phyloP scores from a whole-genome alignment of 176 grass and related monocot species.

The Eragrostis curvula region DNA sequence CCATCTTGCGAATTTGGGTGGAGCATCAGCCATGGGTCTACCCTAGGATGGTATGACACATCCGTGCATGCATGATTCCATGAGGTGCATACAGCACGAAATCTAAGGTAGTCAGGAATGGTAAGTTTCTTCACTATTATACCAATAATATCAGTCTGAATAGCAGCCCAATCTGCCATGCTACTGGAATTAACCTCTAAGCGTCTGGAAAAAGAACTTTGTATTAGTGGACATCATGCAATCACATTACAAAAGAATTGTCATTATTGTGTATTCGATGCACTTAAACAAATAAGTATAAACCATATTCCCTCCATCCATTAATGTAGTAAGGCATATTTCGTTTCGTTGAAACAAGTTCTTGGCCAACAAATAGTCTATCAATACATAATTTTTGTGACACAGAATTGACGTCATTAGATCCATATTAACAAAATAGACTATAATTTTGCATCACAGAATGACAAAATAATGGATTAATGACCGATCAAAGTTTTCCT shows the following conservation, averaged over 20 bases:
- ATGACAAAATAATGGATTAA: no score
- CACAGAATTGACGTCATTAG: no score
- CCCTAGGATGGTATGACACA: constrained; percentile 42
- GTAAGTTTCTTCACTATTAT: constrained; percentile 54
- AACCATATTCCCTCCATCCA: no score
- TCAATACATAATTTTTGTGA: no score
- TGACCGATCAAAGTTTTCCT: no score
- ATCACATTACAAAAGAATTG: neutral
- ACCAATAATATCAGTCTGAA: constrained; percentile 56
- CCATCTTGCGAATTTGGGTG: constrained; percentile 4
- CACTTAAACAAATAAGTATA: neutral
- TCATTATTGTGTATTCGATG: neutral
- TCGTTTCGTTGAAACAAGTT: no score
- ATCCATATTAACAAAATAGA: no score
- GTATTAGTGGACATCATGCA: constrained; percentile 22
- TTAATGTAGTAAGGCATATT: no score
- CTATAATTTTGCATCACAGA: no score
- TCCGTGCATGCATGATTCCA: constrained; percentile 54
- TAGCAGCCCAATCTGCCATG: constrained; percentile 54
- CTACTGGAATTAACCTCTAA: constrained; percentile 13
- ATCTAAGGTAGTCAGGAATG: constrained; percentile 59
- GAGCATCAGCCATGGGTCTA: constrained; percentile 62
- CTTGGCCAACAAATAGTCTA: no score
- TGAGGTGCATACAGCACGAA: constrained; percentile 54
- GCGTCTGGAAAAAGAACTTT: constrained; percentile 17